Percentiles rank a stretch among this genome's conserved stretches.
These are phyloP conservation scores for Liquidambar formosana DNA, from an alignment of 164 flowering plant genomes.

Conservation along the genomic window DNA sequence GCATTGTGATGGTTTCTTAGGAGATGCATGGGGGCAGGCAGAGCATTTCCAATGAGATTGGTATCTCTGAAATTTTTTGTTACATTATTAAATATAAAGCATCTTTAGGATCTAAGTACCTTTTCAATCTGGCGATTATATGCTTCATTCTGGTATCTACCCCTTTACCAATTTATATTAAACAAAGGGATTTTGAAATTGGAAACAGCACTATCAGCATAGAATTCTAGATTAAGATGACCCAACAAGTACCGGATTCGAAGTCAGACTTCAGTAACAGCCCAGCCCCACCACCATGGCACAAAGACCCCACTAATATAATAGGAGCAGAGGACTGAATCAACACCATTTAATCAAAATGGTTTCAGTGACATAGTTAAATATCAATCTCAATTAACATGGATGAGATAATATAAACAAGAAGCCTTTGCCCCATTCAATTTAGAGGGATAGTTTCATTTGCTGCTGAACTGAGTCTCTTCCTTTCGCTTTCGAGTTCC, in stretches of 20 bases:
- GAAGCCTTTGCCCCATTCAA: too few relatives aligned
- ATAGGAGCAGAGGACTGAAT: neutral
- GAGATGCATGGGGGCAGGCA: conserved; percentile 1
- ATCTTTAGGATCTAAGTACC: neutral
- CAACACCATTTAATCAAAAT: neutral
- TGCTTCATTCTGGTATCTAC: neutral
- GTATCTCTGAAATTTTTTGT: neutral
- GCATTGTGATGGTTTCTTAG: neutral
- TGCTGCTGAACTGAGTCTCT: too few relatives aligned
- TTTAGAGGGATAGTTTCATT: too few relatives aligned
- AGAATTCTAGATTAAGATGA: neutral
- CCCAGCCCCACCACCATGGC: neutral
- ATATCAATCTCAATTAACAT: neutral
- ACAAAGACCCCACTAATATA: neutral
- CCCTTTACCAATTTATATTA: neutral
- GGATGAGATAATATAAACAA: neutral
- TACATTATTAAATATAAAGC: conserved; percentile 1
- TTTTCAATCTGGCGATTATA: conserved; percentile 4
- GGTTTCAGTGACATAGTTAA: neutral
- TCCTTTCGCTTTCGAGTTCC: too few relatives aligned
- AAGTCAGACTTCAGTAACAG: neutral
- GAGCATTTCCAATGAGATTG: neutral
- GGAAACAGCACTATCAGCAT: neutral
- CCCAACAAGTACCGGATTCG: neutral
- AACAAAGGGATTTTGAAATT: neutral